Conservation (phyloP, 768 basidiomycete genomes). For the Hygrophoropsis aurantiaca region DNA sequence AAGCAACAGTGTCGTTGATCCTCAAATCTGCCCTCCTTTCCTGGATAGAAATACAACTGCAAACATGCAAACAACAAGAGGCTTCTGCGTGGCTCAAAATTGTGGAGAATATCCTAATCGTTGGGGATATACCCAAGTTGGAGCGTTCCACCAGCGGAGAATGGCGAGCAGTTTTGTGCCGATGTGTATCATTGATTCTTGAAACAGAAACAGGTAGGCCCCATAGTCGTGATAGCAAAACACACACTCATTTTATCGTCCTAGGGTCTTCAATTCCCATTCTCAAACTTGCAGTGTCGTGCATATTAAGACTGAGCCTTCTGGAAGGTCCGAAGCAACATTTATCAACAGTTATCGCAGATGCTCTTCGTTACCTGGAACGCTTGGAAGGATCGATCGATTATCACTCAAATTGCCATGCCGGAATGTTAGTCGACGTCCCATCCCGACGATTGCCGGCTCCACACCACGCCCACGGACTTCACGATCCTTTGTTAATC, state of each 20-base stretch:
- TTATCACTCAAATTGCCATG: background rate
- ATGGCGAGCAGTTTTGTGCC: slow-evolving; percentile 56
- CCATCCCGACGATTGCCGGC: slow-evolving; percentile 18
- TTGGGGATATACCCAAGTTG: slow-evolving; percentile 50
- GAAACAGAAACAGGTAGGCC: slow-evolving; percentile 19
- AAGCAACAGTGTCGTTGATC: slow-evolving; percentile 70
- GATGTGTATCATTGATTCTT: slow-evolving; percentile 50
- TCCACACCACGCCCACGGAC: slow-evolving; percentile 33
- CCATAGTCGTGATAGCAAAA: slow-evolving; percentile 2
- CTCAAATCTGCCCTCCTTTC: slow-evolving; percentile 69
- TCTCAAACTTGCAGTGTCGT: slow-evolving; percentile 25
- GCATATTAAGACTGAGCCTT: slow-evolving; percentile 37
- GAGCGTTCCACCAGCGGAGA: slow-evolving; percentile 54
- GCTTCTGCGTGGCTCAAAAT: slow-evolving; percentile 63
- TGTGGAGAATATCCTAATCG: slow-evolving; percentile 59
- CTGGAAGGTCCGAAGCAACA: slow-evolving; percentile 26
- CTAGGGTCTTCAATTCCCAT: slow-evolving; percentile 17
- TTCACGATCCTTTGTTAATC: slow-evolving; percentile 33
- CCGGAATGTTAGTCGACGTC: background rate
- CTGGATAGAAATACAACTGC: slow-evolving; percentile 82
- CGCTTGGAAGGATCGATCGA: slow-evolving; percentile 21
- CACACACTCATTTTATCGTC: slow-evolving; percentile 2
- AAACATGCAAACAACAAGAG: slow-evolving; percentile 20
- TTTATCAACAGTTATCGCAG: slow-evolving; percentile 32
- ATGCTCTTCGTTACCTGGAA: slow-evolving; percentile 26